Percentiles rank a stretch among this genome's conserved stretches.
Conservation (phyloP, 495 filamentous ascomycete genomes). For the Tuber umbilicatum region DNA sequence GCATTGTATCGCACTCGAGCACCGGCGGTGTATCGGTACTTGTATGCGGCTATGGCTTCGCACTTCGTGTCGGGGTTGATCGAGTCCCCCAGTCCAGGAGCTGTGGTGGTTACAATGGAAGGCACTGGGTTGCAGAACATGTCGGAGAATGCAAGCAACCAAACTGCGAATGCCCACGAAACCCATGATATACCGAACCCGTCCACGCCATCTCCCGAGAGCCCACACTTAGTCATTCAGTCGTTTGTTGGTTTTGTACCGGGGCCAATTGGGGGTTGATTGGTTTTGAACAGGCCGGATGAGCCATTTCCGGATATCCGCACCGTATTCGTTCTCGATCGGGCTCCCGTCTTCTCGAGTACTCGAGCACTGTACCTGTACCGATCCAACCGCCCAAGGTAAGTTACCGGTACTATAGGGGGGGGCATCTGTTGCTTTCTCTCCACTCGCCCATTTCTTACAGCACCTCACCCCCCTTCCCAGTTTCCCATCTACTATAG, state of each 20-base stretch:
- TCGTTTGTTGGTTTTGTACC: constrained; percentile 6
- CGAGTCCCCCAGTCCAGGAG: too few species aligned
- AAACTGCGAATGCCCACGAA: neutral
- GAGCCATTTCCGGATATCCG: constrained; percentile 1
- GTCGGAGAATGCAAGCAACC: neutral
- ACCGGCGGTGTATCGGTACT: neutral
- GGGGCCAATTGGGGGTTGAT: neutral
- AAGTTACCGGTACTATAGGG: neutral
- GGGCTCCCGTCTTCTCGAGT: constrained; percentile 13
- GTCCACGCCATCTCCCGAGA: constrained; percentile 2
- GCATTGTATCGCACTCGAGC: neutral
- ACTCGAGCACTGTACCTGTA: too few species aligned
- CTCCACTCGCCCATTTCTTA: neutral
- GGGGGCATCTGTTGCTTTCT: neutral
- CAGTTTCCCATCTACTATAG: neutral
- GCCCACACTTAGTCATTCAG: constrained; percentile 28
- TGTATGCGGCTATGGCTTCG: neutral
- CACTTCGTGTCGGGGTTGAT: too few species aligned
- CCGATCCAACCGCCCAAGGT: neutral
- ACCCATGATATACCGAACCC: neutral
- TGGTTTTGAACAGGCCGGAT: neutral
- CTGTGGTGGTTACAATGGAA: neutral
- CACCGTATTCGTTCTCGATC: constrained; percentile 35
- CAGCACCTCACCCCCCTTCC: neutral
- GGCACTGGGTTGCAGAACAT: neutral